Evolutionary conservation across 2,329 filamentous ascomycete genomes (phyloP), one percentile per base, ranked within the genome.

Genomic region (Pestalotiopsis fici): DNA sequence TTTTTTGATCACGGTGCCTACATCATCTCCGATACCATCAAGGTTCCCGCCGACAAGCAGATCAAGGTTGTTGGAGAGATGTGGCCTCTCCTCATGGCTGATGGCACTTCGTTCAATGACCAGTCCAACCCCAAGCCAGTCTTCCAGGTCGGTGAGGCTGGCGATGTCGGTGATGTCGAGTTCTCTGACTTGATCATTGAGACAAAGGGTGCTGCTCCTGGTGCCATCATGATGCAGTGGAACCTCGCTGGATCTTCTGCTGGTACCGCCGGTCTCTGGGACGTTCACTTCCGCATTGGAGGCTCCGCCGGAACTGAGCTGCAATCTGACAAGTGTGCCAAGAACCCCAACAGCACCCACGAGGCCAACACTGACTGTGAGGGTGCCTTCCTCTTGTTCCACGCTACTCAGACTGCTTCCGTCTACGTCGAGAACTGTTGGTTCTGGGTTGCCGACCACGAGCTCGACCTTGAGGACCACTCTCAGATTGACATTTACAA

Each of bases 271-370:
- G 95, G 90, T 69, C 90, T 98, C 81, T 99, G 95, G 93, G 96
- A 99, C 75, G 91, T 95, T n/a, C 96, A 99, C 84, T 91, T 96
- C 82, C 93, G 96, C 76, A 88, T 99, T 73, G 95, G 94, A 74
- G 96, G 96, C 56, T 90, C 91, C 65, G 91, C 92, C 4, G 95
- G 95, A 68, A 97, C 95, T 31, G 81, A 93, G 71, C 87, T 98
- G 18, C 93, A 97, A 80, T 91, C 91, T 21, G 86, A 93, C 78
- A 90, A 85, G 66, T 98, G 95, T 83, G 80, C 87, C 78, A 97
- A 97, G 86, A 92, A 90, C 70, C 92, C 92, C 55, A 84, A 86
- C 63, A 81, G 83, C 15, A 86, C 85, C 5, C 89, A 91, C 63
- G 78, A 81, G 3, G 86, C 90, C 71, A 90, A 93, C 70, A 76